Conservation (phyloP, 176 grass and related monocot species). For the Zoysia japonica region DNA sequence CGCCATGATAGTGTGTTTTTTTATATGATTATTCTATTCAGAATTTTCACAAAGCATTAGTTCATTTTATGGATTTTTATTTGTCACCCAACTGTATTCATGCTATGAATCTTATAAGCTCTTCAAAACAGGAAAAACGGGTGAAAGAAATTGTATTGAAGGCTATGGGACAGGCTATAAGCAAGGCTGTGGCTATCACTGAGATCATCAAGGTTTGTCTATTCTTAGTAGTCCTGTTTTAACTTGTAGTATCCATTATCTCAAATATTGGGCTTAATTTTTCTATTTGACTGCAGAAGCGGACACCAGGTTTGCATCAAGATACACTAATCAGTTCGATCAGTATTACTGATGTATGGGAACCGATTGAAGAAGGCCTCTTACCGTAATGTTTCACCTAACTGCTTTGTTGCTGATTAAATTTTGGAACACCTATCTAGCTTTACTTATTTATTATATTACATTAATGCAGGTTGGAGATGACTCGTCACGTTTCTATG, state of each 20-base stretch:
- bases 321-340: constrained; percentile 93
- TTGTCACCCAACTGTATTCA: background rate
- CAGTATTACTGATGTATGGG: constrained; percentile 98
- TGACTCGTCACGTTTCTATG: constrained; percentile 97
- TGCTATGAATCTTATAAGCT: constrained; percentile 39
- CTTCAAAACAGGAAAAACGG: constrained; percentile 70
- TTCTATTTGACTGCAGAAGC: constrained; percentile 68
- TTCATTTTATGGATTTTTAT: too few species aligned
- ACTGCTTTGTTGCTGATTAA: constrained; percentile 22
- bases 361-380: constrained; percentile 98
- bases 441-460: constrained; percentile 38
- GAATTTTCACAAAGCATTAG: too few species aligned
- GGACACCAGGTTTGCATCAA: constrained; percentile 88
- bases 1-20: too few species aligned
- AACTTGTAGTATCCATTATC: background rate
- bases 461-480: constrained; percentile 70
- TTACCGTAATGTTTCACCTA: constrained; percentile 88
- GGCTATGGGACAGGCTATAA: constrained; percentile 98
- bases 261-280: constrained; percentile 2
- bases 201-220: constrained; percentile 92
- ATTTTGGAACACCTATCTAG: background rate
- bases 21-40: too few species aligned
- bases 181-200: constrained; percentile 81
- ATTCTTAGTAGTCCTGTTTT: constrained; percentile 1
- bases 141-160: constrained; percentile 90